Evolutionary conservation across 306 rosid genomes (phyloP).

Genomic region (Medicago ruthenica): DNA sequence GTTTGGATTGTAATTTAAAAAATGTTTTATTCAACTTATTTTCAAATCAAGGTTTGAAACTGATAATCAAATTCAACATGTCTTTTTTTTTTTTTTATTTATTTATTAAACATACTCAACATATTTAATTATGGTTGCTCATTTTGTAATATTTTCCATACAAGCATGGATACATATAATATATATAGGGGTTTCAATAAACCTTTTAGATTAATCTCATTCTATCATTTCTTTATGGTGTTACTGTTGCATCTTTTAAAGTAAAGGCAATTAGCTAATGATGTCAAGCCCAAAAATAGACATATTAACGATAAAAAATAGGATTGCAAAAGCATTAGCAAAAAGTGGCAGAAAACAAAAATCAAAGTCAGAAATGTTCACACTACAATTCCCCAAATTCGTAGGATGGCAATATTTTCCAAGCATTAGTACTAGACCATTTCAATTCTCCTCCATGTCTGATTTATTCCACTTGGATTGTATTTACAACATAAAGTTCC

Average conservation of each 20-base stretch:
- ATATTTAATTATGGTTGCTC: not conserved
- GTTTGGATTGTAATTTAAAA: not conserved
- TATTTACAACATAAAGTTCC: too few relatives aligned
- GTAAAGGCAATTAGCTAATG: not conserved
- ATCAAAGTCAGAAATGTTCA: not conserved
- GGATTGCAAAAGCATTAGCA: not conserved
- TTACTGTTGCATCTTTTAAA: not conserved
- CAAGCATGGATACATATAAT: not conserved
- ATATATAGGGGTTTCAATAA: not conserved
- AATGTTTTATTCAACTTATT: not conserved
- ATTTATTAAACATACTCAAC: not conserved
- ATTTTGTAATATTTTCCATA: not conserved
- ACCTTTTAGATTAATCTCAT: conserved; percentile 4
- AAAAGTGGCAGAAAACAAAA: not conserved
- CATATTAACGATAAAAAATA: not conserved
- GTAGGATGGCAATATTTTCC: too few relatives aligned
- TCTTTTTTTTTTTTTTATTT: not conserved
- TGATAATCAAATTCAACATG: not conserved
- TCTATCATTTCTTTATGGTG: not conserved
- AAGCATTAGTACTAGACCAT: too few relatives aligned
- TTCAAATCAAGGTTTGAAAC: not conserved
- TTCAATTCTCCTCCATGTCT: too few relatives aligned
- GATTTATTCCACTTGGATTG: too few relatives aligned
- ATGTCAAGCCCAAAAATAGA: not conserved
- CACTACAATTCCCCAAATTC: too few relatives aligned